A percentile compares a stretch with the other conserved stretches of the same genome.
Evolutionary conservation across 495 filamentous ascomycete species (phyloP).

Genomic region (Lichina pygmaea): DNA sequence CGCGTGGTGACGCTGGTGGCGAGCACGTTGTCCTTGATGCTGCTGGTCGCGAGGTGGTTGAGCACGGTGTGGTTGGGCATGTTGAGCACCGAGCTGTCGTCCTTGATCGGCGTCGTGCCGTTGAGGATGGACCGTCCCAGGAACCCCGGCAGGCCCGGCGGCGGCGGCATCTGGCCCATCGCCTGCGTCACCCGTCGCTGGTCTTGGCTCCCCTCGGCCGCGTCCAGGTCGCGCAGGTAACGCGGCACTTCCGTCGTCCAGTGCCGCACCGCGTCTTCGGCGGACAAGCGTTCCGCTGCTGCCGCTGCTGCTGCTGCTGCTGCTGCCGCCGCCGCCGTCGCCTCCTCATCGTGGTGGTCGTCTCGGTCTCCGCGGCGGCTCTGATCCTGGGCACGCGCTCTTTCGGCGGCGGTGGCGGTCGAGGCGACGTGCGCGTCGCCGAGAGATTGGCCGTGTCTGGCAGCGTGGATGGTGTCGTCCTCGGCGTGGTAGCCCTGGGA

Average conservation of each 20-base stretch:
- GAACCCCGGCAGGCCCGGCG: constrained; percentile 73
- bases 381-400: too few species aligned
- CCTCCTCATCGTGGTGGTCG: neutral
- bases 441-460: neutral
- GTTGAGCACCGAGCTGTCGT: constrained; percentile 84
- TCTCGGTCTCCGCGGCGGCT: neutral
- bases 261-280: constrained; percentile 11
- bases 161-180: constrained; percentile 47
- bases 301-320: neutral
- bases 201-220: constrained; percentile 42
- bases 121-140: constrained; percentile 87
- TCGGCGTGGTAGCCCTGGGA: constrained; percentile 4
- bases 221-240: constrained; percentile 67
- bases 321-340: neutral
- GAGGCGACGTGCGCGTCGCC: neutral
- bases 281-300: constrained; percentile 17
- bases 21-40: constrained; percentile 84
- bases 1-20: constrained; percentile 93
- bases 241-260: constrained; percentile 47
- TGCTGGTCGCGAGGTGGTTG: constrained; percentile 94
- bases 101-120: constrained; percentile 69
- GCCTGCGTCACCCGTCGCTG: constrained; percentile 44
- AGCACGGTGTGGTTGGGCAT: constrained; percentile 94
- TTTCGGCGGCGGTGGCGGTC: neutral
- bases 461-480: neutral